A percentile compares a stretch with the other conserved stretches of the same genome.
Evolutionary conservation across 1,284 basidiomycete species (phyloP).

Genomic region (Cryptococcus sp.): DNA sequence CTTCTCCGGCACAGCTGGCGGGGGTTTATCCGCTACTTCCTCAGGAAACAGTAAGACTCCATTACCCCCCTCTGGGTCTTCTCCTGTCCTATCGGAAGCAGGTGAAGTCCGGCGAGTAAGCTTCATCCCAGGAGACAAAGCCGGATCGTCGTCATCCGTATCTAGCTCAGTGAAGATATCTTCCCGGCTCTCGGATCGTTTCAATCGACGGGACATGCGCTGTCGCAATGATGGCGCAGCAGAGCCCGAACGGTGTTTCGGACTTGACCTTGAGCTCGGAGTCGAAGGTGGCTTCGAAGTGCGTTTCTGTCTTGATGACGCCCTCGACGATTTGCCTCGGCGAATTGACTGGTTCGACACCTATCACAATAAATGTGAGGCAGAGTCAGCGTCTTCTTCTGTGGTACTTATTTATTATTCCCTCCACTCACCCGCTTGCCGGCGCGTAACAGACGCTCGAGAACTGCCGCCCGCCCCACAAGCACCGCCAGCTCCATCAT

Average conservation of each 20-base stretch:
- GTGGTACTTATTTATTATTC: no score
- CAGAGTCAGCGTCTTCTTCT: no score
- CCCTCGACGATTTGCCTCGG: no score
- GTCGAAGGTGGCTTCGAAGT: no score
- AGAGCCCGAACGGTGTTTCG: no score
- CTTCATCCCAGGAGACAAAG: not conserved
- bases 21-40: not conserved
- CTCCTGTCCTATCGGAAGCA: not conserved
- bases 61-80: not conserved
- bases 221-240: not conserved
- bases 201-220: constrained; percentile 5
- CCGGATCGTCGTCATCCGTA: constrained; percentile 4
- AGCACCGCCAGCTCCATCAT: constrained; percentile 34
- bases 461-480: constrained; percentile 37
- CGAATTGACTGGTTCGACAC: constrained; percentile 1
- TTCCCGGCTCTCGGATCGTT: constrained; percentile 15
- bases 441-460: constrained; percentile 39
- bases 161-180: constrained; percentile 23
- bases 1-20: not conserved
- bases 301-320: no score
- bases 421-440: constrained; percentile 38
- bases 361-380: not conserved
- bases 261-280: no score
- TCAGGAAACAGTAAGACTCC: constrained; percentile 19
- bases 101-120: not conserved